These are phyloP conservation scores for Backusella mclennaniae DNA, from an alignment of 192 early-diverging fungal species.

Conservation along the genomic window DNA sequence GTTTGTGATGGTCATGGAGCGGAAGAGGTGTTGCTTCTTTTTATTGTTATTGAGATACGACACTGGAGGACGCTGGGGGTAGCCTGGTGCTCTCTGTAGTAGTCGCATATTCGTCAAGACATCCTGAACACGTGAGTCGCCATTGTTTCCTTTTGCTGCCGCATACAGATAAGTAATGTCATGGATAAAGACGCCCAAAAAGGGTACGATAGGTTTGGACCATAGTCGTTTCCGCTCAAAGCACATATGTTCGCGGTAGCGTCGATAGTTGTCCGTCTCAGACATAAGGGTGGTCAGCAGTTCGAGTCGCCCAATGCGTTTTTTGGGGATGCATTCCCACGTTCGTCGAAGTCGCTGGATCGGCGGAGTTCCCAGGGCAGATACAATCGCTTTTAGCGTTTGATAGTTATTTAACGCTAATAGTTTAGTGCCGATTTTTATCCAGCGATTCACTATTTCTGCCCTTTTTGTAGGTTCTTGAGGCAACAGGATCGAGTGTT, in stretches of 20 bases:
- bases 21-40: constrained; percentile 49
- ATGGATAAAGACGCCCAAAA: constrained; percentile 73
- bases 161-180: constrained; percentile 75
- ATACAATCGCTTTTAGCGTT: constrained; percentile 66
- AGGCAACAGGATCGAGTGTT: constrained; percentile 66
- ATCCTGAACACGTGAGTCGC: constrained; percentile 57
- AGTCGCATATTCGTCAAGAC: constrained; percentile 53
- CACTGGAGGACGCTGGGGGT: constrained; percentile 47
- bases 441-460: constrained; percentile 64
- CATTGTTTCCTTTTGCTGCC: constrained; percentile 49
- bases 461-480: constrained; percentile 56
- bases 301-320: constrained; percentile 55
- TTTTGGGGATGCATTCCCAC: constrained; percentile 69
- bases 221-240: constrained; percentile 26
- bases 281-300: constrained; percentile 56
- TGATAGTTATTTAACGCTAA: constrained; percentile 66
- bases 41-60: constrained; percentile 47
- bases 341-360: constrained; percentile 67
- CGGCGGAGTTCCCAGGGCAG: constrained; percentile 68
- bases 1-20: constrained; percentile 46
- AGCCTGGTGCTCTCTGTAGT: constrained; percentile 59
- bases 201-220: constrained; percentile 62
- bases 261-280: constrained; percentile 69
- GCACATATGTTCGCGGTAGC: constrained; percentile 61
- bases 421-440: constrained; percentile 61